Evolutionary conservation across 495 filamentous ascomycete genomes (phyloP), one percentile per base, ranked within the genome.

Genomic region (Xylaria telfairii): DNA sequence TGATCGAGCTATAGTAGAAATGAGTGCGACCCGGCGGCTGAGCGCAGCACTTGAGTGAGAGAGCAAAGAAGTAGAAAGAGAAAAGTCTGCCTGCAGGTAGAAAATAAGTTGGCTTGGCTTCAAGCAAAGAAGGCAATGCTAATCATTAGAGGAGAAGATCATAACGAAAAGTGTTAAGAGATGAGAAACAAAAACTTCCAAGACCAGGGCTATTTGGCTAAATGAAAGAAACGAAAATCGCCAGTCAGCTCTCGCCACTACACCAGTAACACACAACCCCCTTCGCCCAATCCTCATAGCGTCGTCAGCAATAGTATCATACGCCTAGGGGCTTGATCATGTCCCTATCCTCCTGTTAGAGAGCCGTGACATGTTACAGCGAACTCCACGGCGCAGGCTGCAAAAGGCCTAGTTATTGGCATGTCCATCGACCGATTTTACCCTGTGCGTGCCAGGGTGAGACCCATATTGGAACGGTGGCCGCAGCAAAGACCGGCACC

Each of bases 31-130:
- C 60, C 41, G 61, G 60, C 63, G 69, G 13, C 62, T 28, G 12
- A 65, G 46, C 41, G 69, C 51, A 42, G 39, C 49, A 65, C 54
- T 57, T 13, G 26, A 67, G 37, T 15, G 34, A 59, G 19, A 44
- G 64, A 34, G 37, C 49, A 39, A 37, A 41, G 47, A 12, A 42
- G 10, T 7, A 28, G 19, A 44, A 53, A 44, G 8, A 41, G 59
- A 46, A 71, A 67, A 56, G 60, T 44, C 64, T 67, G 64, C 47
- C 68, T 34, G 57, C 69, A 57, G 56, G 75, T 70, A 71, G 65
- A 75, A 74, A 74, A 72, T 21, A 51, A 21, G 30, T 44, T 30
- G 56, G 47, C 19, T 60, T 60, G 41, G 67, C 67, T 51, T 69
- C 41, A 62, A 47, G 56, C 41, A 62, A 56, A 4, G 54, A 69